Conservation (phyloP, 2,329 filamentous ascomycete genomes). For the Sporothrix humicola region DNA sequence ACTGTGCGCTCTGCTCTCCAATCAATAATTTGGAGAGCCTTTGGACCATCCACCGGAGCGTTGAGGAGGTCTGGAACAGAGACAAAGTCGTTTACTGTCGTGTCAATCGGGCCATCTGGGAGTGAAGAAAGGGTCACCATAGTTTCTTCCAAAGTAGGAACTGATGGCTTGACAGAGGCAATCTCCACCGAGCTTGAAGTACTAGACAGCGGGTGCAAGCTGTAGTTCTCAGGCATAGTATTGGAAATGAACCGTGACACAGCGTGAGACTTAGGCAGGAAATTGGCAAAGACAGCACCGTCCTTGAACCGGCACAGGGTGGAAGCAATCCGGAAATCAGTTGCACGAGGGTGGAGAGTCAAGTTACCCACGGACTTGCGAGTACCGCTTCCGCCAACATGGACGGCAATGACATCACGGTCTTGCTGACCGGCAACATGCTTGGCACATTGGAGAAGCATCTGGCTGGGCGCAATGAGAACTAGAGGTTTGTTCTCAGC, state of each 20-base stretch:
- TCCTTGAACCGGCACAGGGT: background rate
- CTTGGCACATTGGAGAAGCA: conserved; percentile 42
- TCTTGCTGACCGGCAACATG: conserved; percentile 28
- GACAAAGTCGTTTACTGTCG: background rate
- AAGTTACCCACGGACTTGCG: background rate
- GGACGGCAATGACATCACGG: background rate
- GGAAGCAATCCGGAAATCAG: conserved; percentile 1
- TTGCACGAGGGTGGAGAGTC: conserved; percentile 32
- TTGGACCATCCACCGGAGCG: background rate
- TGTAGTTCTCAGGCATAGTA: conserved; percentile 38
- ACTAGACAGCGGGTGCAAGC: background rate
- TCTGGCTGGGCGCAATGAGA: conserved; percentile 46
- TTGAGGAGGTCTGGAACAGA: conserved; percentile 12
- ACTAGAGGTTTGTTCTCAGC: conserved; percentile 39
- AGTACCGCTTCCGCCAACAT: background rate
- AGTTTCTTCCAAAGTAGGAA: too few relatives aligned
- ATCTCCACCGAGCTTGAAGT: background rate
- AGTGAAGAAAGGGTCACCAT: background rate
- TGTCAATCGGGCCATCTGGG: background rate
- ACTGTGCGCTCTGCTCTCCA: conserved; percentile 48
- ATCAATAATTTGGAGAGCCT: conserved; percentile 46
- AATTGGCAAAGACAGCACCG: conserved; percentile 45
- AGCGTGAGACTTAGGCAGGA: conserved; percentile 41
- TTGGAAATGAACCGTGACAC: conserved; percentile 42
- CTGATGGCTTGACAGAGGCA: too few relatives aligned